Percentiles rank a stretch among this genome's conserved stretches.
Evolutionary conservation across 2,329 filamentous ascomycete species (phyloP).

Genomic region (Aspergillus sp.): DNA sequence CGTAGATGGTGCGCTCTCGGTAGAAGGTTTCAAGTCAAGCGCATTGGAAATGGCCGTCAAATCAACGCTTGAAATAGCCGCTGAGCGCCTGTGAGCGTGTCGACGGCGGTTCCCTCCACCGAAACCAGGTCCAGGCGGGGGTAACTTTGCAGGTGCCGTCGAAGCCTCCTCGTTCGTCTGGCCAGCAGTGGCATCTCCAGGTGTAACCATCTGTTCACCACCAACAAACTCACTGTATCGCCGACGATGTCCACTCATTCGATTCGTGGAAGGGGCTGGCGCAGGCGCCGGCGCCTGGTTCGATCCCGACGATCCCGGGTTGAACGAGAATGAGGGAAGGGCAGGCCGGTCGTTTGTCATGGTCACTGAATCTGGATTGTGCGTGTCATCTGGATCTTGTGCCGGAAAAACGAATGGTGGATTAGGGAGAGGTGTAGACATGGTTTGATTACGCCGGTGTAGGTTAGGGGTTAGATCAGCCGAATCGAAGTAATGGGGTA

Average conservation of each 20-base stretch:
- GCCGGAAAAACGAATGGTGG: conserved; percentile 66
- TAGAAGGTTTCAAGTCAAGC: conserved; percentile 41
- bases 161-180: conserved; percentile 26
- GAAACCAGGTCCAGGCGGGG: conserved; percentile 35
- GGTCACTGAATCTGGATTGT: conserved; percentile 45
- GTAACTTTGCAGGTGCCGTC: conserved; percentile 24
- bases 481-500: conserved; percentile 30
- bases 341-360: conserved; percentile 42
- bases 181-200: conserved; percentile 62
- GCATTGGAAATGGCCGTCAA: conserved; percentile 57
- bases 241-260: conserved; percentile 65
- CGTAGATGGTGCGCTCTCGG: conserved; percentile 60
- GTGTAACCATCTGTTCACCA: conserved; percentile 54
- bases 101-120: conserved; percentile 57
- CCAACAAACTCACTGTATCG: conserved; percentile 86
- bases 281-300: conserved; percentile 57
- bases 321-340: conserved; percentile 41
- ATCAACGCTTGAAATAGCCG: conserved; percentile 80
- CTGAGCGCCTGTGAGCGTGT: conserved; percentile 78
- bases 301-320: conserved; percentile 31
- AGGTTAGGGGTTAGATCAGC: conserved; percentile 16
- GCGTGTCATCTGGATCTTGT: conserved; percentile 31
- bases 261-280: conserved; percentile 52
- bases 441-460: conserved; percentile 27
- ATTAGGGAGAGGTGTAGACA: conserved; percentile 51